Evolutionary conservation across 2,329 filamentous ascomycete species (phyloP).

Genomic region (Zelopaecilomyces penicillatus): DNA sequence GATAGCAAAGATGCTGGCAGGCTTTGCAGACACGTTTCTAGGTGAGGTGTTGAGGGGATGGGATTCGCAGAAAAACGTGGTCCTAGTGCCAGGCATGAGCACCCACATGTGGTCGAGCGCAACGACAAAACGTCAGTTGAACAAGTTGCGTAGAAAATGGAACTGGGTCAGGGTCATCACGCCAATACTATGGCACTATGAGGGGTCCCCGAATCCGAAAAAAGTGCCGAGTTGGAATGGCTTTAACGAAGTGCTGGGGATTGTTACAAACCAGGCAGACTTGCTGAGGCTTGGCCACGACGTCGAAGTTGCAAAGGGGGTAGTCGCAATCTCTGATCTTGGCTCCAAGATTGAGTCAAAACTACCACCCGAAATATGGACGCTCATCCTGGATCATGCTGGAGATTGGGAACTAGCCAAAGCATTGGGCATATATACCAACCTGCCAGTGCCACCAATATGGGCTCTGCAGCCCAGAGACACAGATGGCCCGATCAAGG

Average conservation of each 20-base stretch:
- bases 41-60: constrained; percentile 77
- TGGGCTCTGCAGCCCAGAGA: constrained; percentile 57
- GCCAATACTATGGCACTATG: constrained; percentile 76
- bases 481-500: constrained; percentile 56
- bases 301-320: constrained; percentile 46
- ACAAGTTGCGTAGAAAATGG: constrained; percentile 76
- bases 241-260: constrained; percentile 63
- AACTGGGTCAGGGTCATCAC: constrained; percentile 76
- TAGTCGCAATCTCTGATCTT: constrained; percentile 25
- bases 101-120: constrained; percentile 84
- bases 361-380: constrained; percentile 82
- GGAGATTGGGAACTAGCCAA: constrained; percentile 87
- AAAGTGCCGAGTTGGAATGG: constrained; percentile 52
- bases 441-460: constrained; percentile 59
- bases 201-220: constrained; percentile 41
- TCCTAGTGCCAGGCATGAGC: constrained; percentile 85
- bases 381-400: constrained; percentile 73
- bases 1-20: constrained; percentile 79
- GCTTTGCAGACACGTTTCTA: constrained; percentile 71
- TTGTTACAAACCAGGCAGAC: constrained; percentile 70
- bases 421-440: constrained; percentile 72
- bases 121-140: constrained; percentile 78
- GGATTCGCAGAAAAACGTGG: constrained; percentile 76
- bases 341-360: constrained; percentile 30
- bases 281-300: constrained; percentile 66